Evolutionary conservation across 176 grass and related monocot genomes (phyloP), one percentile per base, ranked within the genome.

Genomic region (Musa schizocarpa): DNA sequence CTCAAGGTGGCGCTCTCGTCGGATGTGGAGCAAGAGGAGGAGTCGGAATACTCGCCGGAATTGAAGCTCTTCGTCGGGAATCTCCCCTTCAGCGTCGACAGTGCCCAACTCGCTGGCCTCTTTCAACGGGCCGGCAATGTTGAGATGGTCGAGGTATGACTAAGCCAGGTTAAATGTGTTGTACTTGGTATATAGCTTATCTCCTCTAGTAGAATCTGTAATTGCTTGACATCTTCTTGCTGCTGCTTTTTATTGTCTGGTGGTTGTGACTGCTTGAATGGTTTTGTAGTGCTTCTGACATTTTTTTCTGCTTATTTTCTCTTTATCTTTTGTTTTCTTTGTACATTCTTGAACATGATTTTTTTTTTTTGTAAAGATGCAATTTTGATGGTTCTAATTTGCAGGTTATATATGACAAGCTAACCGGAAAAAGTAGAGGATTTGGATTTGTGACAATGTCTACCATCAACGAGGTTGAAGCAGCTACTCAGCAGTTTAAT

Each of bases 361-460:
- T 14, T 22, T 53, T 22, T 53, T 10, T 63, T 49, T 14, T 22
- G 14, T 48, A 20, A 74, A 1, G 9, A 65, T 50, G 53, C 52
- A 27, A 63, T 58, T 77, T 27, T 56, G 21, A 1, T 24, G 2
- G 77, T 57, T 77, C 53, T 16, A 63, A 68, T 16, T 68, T 84
- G 64, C 66, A 94, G 96, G 96, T 99, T 61, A 86, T 99, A 25
- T 99, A 99, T 77, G 96, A 99, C 69, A 94, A 89, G 84, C 20
- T 87, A 80, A 89, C 88, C 10, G 96, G 91, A 86, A 85, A 81
- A 65, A 99, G 96, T 83, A 91, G 96, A 80, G 95, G 96, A 51
- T 99, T 95, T 82, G 95, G 85, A 52, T 99, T 99, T 51, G 96
- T 95, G 21, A 95, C 91, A 27, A 99, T 99, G 96, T 87, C 86